These are phyloP conservation scores for Colletotrichum kahawae DNA, from an alignment of 2,329 filamentous ascomycete species.

Conservation along the genomic window DNA sequence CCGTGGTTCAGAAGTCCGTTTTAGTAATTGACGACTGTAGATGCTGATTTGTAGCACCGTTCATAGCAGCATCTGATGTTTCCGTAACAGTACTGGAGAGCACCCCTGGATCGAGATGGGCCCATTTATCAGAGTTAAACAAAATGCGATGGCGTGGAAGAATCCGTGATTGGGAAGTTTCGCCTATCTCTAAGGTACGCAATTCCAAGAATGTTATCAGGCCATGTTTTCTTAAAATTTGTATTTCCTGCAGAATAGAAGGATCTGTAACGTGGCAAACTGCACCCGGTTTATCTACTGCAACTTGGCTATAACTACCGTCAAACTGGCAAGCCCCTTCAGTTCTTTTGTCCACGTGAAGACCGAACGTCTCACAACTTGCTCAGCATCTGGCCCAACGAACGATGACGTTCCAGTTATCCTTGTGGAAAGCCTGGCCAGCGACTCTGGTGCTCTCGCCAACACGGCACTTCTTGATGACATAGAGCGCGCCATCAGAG, in stretches of 20 bases:
- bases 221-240: neutral
- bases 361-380: neutral
- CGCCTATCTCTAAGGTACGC: neutral
- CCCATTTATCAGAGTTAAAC: neutral
- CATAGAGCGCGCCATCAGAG: neutral
- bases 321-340: neutral
- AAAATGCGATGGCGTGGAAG: neutral
- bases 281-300: neutral
- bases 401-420: conserved; percentile 1
- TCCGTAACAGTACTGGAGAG: neutral
- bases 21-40: neutral
- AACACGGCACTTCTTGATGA: neutral
- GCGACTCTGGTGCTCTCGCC: neutral
- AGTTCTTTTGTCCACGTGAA: neutral
- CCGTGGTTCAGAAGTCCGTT: neutral
- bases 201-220: neutral
- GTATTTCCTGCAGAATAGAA: neutral
- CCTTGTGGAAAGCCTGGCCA: neutral
- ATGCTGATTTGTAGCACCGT: neutral
- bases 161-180: neutral
- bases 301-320: neutral
- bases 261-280: neutral
- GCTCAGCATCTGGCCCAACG: neutral
- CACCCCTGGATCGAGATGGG: neutral
- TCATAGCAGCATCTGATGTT: neutral